Conservation (phyloP, 1,139 yeast species). For the Protomyces lactucae-debilis region DNA sequence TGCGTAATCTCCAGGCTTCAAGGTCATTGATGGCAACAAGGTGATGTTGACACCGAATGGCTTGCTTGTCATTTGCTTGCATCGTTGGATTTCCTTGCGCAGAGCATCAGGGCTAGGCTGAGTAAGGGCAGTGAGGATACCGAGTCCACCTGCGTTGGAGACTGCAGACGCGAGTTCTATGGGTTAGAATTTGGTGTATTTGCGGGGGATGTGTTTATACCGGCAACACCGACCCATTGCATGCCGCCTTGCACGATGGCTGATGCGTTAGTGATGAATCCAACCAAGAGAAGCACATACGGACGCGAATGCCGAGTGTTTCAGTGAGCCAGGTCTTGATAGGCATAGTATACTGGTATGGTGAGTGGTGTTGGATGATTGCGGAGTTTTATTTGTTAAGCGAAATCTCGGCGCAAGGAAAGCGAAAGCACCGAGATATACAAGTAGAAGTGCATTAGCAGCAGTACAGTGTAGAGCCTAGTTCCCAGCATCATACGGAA, state of each 20-base stretch:
- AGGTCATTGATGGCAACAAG: slow-evolving; percentile 38
- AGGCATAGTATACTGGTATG: slow-evolving; percentile 14
- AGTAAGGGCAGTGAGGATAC: slow-evolving; percentile 40
- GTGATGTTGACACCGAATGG: slow-evolving; percentile 41
- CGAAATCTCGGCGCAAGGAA: no score
- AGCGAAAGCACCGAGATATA: no score
- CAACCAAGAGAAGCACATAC: slow-evolving; percentile 32
- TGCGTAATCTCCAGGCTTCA: slow-evolving; percentile 39
- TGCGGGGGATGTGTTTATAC: neutral
- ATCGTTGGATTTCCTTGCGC: slow-evolving; percentile 34
- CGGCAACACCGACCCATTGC: slow-evolving; percentile 39
- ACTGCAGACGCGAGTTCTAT: slow-evolving; percentile 40
- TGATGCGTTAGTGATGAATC: neutral
- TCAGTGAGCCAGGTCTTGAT: slow-evolving; percentile 39
- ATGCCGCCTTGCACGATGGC: slow-evolving; percentile 38
- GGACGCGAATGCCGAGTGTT: slow-evolving; percentile 41
- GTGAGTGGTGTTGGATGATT: neutral
- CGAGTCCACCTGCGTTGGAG: slow-evolving; percentile 41
- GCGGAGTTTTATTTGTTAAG: neutral
- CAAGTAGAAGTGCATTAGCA: neutral
- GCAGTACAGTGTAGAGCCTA: neutral
- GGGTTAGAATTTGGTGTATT: neutral
- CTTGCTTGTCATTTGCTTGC: slow-evolving; percentile 17
- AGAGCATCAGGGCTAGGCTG: slow-evolving; percentile 39
- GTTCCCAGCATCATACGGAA: slow-evolving; percentile 20